Conservation (phyloP, 202 grass and related monocot genomes). For the Zizania palustris region DNA sequence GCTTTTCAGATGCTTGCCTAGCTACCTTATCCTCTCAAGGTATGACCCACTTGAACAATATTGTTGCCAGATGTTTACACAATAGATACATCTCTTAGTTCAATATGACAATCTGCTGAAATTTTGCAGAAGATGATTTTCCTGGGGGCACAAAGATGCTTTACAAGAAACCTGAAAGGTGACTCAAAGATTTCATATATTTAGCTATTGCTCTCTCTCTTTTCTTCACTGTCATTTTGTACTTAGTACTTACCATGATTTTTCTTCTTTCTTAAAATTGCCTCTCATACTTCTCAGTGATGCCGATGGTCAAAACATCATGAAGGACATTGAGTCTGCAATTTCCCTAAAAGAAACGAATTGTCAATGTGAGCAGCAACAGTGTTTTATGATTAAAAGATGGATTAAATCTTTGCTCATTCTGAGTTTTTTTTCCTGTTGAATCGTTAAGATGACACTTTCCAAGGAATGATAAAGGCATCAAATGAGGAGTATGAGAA, state of each 20-base stretch:
- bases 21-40: conserved; percentile 78
- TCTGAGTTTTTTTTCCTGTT: conserved; percentile 27
- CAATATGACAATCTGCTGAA: conserved; percentile 19
- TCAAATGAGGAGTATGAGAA: conserved; percentile 65
- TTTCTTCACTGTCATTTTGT: not conserved
- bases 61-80: not conserved
- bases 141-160: conserved; percentile 29
- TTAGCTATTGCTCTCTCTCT: not conserved
- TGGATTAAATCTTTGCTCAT: not conserved
- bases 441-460: conserved; percentile 39
- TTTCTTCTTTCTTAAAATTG: conserved; percentile 13
- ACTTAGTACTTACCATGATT: not conserved
- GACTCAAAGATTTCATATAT: conserved; percentile 17
- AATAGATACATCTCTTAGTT: not conserved
- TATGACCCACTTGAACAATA: conserved; percentile 17
- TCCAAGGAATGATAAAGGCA: conserved; percentile 49
- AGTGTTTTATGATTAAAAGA: conserved; percentile 1
- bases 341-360: conserved; percentile 19
- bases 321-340: conserved; percentile 22
- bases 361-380: conserved; percentile 46
- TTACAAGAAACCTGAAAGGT: conserved; percentile 50
- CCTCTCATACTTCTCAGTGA: conserved; percentile 38
- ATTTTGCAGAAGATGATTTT: conserved; percentile 40
- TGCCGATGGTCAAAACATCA: conserved; percentile 29
- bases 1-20: conserved; percentile 81